These are phyloP conservation scores for Bolboschoenoplectus hybrid DNA, from an alignment of 202 grass and related monocot genomes.

Conservation along the genomic window DNA sequence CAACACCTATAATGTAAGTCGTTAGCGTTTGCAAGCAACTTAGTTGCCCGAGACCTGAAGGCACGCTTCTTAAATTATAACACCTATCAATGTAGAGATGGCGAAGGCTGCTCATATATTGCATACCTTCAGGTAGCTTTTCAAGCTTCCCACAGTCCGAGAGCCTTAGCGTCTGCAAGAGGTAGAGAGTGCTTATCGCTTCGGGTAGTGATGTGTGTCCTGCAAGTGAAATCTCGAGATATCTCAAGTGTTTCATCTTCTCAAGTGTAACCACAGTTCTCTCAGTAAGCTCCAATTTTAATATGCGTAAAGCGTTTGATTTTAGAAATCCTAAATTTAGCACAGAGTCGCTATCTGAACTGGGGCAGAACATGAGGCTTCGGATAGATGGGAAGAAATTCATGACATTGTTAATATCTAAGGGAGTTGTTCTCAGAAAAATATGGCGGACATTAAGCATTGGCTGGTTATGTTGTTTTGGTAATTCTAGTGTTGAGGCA, in stretches of 20 bases:
- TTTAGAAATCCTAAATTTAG: not conserved
- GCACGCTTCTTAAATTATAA: constrained; percentile 14
- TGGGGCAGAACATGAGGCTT: not conserved
- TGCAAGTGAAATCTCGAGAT: not conserved
- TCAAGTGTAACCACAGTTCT: not conserved
- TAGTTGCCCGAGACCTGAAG: constrained; percentile 39
- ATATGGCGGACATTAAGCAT: constrained; percentile 20
- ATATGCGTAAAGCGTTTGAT: constrained; percentile 23
- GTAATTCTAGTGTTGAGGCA: not conserved
- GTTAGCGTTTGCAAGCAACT: constrained; percentile 50
- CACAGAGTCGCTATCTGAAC: too few species aligned
- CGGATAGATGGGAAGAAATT: accelerated
- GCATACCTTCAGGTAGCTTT: constrained; percentile 36
- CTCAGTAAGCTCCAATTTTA: not conserved
- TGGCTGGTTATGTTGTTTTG: not conserved
- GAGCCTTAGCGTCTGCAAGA: constrained; percentile 41
- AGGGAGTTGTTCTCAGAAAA: accelerated
- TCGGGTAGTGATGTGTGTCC: not conserved
- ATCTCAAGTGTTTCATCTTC: constrained; percentile 41
- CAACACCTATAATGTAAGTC: constrained; percentile 31
- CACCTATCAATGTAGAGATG: constrained; percentile 39
- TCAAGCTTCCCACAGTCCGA: accelerated
- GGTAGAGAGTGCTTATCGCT: constrained; percentile 23
- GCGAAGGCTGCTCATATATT: constrained; percentile 42
- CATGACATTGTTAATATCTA: not conserved